These are phyloP conservation scores for Zelopaecilomyces penicillatus DNA, from an alignment of 2,329 filamentous ascomycete species.

Conservation along the genomic window DNA sequence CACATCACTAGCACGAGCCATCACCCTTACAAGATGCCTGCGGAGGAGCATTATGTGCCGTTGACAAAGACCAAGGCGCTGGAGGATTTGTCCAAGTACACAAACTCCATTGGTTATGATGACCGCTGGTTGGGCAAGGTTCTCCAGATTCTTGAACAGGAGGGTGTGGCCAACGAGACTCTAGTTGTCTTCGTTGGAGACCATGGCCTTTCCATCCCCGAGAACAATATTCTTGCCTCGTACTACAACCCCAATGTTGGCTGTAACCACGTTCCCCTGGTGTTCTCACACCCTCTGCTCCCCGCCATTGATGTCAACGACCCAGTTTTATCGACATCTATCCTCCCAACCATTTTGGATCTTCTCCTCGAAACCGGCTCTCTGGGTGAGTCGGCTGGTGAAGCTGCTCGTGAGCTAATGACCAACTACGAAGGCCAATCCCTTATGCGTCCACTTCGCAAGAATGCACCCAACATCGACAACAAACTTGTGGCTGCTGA, in stretches of 20 bases:
- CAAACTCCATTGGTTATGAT: conserved; percentile 23
- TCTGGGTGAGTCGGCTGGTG: conserved; percentile 17
- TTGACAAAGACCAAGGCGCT: conserved; percentile 16
- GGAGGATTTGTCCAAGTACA: conserved; percentile 22
- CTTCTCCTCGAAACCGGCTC: conserved; percentile 25
- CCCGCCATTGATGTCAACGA: conserved; percentile 22
- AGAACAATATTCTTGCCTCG: conserved; percentile 19
- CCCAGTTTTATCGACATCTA: conserved; percentile 23
- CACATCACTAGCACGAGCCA: conserved; percentile 29
- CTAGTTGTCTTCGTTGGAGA: conserved; percentile 26
- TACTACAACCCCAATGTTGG: conserved; percentile 25
- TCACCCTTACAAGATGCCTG: conserved; percentile 22
- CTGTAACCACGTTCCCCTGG: conserved; percentile 25
- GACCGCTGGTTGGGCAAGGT: conserved; percentile 24
- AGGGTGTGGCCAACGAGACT: conserved; percentile 25
- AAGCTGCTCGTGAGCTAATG: conserved; percentile 20
- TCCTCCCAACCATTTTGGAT: conserved; percentile 27
- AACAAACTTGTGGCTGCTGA: background rate
- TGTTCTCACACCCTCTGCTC: conserved; percentile 23
- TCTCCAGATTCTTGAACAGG: conserved; percentile 22
- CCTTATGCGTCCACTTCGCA: conserved; percentile 18
- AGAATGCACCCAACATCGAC: background rate
- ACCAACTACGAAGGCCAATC: conserved; percentile 28
- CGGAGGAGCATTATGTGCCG: conserved; percentile 9
- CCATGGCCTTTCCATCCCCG: conserved; percentile 26